Conservation (phyloP, 768 basidiomycete species). For the Lactarius pseudohatsudake region DNA sequence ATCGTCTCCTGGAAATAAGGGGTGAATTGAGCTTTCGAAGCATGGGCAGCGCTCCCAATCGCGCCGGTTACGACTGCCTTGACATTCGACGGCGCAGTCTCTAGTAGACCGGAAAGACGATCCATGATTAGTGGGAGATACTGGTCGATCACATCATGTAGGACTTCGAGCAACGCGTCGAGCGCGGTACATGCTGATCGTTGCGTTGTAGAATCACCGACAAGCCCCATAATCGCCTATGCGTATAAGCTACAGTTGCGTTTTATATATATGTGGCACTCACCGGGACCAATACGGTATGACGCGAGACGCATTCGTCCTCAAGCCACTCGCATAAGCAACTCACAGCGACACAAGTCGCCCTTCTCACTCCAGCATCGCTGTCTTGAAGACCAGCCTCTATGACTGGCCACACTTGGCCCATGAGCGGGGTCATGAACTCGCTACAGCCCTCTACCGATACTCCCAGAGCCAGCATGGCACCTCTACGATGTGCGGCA, state of each 20-base stretch:
- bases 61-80: conserved; percentile 96
- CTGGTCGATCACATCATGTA: conserved; percentile 85
- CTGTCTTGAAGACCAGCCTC: conserved; percentile 83
- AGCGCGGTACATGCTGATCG: conserved; percentile 94
- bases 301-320: conserved; percentile 85
- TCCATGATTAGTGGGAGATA: conserved; percentile 96
- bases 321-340: conserved; percentile 98
- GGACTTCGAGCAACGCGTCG: conserved; percentile 92
- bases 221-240: conserved; percentile 87
- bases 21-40: conserved; percentile 84
- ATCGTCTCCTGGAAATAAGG: conserved; percentile 95
- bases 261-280: conserved; percentile 31
- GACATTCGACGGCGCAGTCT: conserved; percentile 80
- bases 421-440: conserved; percentile 92
- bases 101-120: conserved; percentile 81
- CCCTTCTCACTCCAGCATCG: conserved; percentile 87
- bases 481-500: conserved; percentile 79
- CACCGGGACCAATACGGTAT: conserved; percentile 83
- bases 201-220: conserved; percentile 85
- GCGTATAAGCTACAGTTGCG: conserved; percentile 4
- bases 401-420: conserved; percentile 90
- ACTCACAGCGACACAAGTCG: conserved; percentile 92
- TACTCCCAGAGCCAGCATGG: conserved; percentile 93
- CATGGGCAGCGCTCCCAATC: conserved; percentile 97
- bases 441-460: conserved; percentile 97